phyloP scores from a whole-genome alignment of 371 early-diverging fungal species.

The Ordospora pajunii region DNA sequence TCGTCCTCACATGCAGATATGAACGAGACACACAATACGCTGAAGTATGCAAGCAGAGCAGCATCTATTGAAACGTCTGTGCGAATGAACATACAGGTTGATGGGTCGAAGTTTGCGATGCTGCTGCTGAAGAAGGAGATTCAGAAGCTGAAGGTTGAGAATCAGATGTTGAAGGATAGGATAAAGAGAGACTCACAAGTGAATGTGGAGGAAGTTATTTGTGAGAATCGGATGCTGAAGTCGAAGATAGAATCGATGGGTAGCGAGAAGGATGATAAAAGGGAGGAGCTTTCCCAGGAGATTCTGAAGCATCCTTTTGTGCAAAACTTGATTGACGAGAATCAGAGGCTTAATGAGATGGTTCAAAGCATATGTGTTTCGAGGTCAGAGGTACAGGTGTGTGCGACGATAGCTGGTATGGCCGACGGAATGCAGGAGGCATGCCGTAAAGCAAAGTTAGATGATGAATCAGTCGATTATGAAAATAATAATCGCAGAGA shows the following conservation, averaged over 20 bases:
- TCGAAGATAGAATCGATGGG: not conserved
- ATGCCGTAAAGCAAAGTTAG: not conserved
- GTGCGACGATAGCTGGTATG: not conserved
- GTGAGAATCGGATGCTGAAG: conserved; percentile 9
- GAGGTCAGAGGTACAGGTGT: not conserved
- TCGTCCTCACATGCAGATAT: conserved; percentile 69
- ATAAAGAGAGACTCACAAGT: not conserved
- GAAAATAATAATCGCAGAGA: not conserved
- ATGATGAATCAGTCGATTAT: not conserved
- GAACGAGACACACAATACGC: conserved; percentile 78
- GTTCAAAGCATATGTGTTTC: not conserved
- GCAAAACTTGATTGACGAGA: conserved; percentile 32
- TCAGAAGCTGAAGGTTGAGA: conserved; percentile 33
- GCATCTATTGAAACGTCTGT: conserved; percentile 44
- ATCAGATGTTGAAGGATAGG: conserved; percentile 26
- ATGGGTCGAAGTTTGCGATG: conserved; percentile 8
- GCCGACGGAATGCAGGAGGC: not conserved
- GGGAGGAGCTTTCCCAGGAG: conserved; percentile 24
- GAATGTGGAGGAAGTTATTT: conserved; percentile 17
- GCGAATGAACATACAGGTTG: conserved; percentile 6
- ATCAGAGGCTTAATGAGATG: conserved; percentile 5
- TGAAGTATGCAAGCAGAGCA: conserved; percentile 64
- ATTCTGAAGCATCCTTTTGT: conserved; percentile 39
- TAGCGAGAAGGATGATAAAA: conserved; percentile 1
- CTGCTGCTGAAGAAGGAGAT: conserved; percentile 52